Percentiles rank a stretch among this genome's conserved stretches.
These are phyloP conservation scores for Talaromyces rugulosus DNA, from an alignment of 2,329 filamentous ascomycete genomes.

Conservation along the genomic window DNA sequence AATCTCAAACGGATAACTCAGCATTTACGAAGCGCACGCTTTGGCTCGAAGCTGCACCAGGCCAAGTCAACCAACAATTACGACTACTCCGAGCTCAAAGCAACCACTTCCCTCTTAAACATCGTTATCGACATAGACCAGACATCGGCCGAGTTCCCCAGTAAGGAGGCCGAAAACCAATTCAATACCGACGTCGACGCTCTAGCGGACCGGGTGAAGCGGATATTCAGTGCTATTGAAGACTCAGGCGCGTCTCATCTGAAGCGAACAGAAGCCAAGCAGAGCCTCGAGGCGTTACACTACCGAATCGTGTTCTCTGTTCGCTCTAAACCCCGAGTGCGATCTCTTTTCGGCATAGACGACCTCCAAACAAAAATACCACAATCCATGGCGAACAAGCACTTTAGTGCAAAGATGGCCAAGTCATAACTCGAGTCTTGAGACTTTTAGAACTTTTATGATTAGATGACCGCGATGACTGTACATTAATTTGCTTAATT, in stretches of 20 bases:
- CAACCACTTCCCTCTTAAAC: constrained; percentile 66
- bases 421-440: not conserved
- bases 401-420: not conserved
- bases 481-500: not conserved
- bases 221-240: constrained; percentile 59
- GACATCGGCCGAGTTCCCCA: constrained; percentile 26
- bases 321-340: constrained; percentile 57
- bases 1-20: constrained; percentile 27
- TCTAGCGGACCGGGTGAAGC: constrained; percentile 57
- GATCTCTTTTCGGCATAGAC: constrained; percentile 33
- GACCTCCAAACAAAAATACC: not conserved
- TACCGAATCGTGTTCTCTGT: constrained; percentile 69
- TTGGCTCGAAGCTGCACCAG: constrained; percentile 27
- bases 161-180: constrained; percentile 34
- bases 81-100: constrained; percentile 65
- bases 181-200: constrained; percentile 72
- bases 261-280: constrained; percentile 71
- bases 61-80: constrained; percentile 21
- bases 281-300: constrained; percentile 67
- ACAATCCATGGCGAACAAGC: not conserved
- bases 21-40: constrained; percentile 26
- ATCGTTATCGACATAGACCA: constrained; percentile 66
- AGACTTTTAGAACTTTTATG: not conserved
- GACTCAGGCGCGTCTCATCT: constrained; percentile 71
- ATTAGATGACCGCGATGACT: not conserved